Evolutionary conservation across 768 basidiomycete genomes (phyloP).

Genomic region (Auriscalpium vulgare): DNA sequence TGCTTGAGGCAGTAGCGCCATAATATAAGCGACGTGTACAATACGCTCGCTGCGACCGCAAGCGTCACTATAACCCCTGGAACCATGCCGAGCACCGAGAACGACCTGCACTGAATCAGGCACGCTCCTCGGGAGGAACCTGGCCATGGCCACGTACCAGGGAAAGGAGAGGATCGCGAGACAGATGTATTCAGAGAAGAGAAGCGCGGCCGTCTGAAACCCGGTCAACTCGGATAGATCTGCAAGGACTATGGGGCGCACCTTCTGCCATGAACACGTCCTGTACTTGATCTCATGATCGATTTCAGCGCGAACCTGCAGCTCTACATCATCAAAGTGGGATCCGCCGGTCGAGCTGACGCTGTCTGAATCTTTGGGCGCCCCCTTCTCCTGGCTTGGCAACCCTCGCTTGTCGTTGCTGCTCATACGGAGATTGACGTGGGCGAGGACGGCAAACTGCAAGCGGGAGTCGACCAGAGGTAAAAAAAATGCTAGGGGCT

Average conservation of each 20-base stretch:
- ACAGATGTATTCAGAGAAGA: constrained; percentile 42
- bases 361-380: neutral
- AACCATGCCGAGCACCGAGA: constrained; percentile 36
- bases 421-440: neutral
- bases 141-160: constrained; percentile 6
- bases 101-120: constrained; percentile 24
- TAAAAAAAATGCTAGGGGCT: neutral
- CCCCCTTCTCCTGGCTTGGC: neutral
- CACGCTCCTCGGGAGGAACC: no score
- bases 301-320: constrained; percentile 15
- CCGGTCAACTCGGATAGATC: neutral
- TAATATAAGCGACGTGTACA: constrained; percentile 40
- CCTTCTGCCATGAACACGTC: constrained; percentile 43
- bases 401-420: neutral
- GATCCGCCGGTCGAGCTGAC: neutral
- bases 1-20: constrained; percentile 43
- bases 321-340: neutral
- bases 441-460: neutral
- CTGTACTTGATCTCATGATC: constrained; percentile 30
- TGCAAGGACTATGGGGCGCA: constrained; percentile 8
- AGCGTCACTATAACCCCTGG: constrained; percentile 36
- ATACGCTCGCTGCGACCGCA: constrained; percentile 29
- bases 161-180: constrained; percentile 27
- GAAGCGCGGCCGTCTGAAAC: constrained; percentile 31
- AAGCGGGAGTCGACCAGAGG: neutral